Evolutionary conservation across 306 rosid genomes (phyloP), one percentile per base, ranked within the genome.

Genomic region (Arachis stenosperma): DNA sequence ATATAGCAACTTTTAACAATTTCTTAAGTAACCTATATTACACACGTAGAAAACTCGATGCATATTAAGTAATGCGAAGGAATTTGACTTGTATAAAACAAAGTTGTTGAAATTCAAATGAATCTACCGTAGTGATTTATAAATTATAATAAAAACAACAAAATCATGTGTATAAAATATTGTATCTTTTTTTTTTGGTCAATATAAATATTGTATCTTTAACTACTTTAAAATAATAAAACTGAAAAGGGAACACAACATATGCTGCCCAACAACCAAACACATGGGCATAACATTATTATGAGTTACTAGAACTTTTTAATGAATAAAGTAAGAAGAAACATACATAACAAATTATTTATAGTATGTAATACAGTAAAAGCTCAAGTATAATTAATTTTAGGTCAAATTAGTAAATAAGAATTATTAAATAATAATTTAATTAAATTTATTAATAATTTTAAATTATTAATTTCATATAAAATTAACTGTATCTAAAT

Each of bases 241-340:
- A 54, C 5, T 15, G 29, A 14, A n/a, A 33, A n/a, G 48, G 30
- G 29, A 9, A 69, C 27, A 56, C 10, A 10, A 40, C 39, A 71
- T 27, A 43, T 44, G 67, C 67, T 44, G 7, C 75, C 47, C 58
- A 58, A 30, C 57, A 71, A 11, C 42, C 75, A 70, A 48, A 37
- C 63, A 53, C 63, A 53, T 10, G 9, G 52, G 39, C 47, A 67
- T 22, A 39, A 39, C 62, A 53, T 37, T 69, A 8, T 8, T 47
- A 9, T 47, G 12, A 47, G 52, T 47, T 6, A 51, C 27, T 22
- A 22, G 27, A 22, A 22, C 27, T 22, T 22, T 22, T 22, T 22
- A 22, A 22, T 22, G 27, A 22, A 22, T 22, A 22, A 22, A 22
- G 27, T 22, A 22, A 22, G 27, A 22, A 22, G 1, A 22, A 22